Base-by-base conservation (phyloP, 352 stramenopile genomes). In the Phytophthora tentaculata region DNA sequence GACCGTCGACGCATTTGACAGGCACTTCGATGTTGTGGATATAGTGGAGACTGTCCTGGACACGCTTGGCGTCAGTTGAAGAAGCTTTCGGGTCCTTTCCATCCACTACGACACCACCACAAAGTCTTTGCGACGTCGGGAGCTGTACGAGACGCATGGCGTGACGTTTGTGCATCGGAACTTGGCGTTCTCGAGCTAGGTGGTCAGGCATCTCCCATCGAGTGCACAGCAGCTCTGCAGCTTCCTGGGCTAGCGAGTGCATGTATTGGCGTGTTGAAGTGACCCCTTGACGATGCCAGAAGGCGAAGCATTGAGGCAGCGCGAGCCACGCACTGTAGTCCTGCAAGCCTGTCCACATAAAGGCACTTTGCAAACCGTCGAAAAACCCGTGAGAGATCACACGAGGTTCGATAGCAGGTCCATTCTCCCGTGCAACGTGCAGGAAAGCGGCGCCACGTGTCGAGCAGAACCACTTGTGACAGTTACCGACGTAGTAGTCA, bases 391-490 rank as follows among this genome's bases (percentile, higher is more conserved):
- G 95, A 6, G 91, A 98, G n/a, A 98, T 83, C 16, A 98, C 81
- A 6, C 88, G 89, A 9, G 95, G 95, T 2, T 68, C 26, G 16
- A 89, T 69, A 9, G 17, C 19, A 16, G 61, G 72, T 9, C 61
- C 61, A 17, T 66, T 20, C 2, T 60, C 44, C 22, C 17, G 55
- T 65, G 71, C 89, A 50, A 88, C 86, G 28, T 97, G 92, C 43
- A 98, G 63, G 64, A 98, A 89, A 0, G 88, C 96, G 0, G 91
- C 89, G 5, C 94, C 94, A 43, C 91, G 85, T 4, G 94, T 84
- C 16, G 92, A 91, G 24, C 89, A 95, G 37, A 98, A 92, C 94
- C 95, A 98, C 68, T 99, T 98, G 80, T 99, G 96, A 69, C 89
- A 97, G 77, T 98, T 98, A 28, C 87, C 87, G 2, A 95, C 77